A percentile compares a stretch with the other conserved stretches of the same genome.
These are phyloP conservation scores for Ilyonectria mors-panacis DNA, from an alignment of 2,329 filamentous ascomycete species.

Conservation along the genomic window DNA sequence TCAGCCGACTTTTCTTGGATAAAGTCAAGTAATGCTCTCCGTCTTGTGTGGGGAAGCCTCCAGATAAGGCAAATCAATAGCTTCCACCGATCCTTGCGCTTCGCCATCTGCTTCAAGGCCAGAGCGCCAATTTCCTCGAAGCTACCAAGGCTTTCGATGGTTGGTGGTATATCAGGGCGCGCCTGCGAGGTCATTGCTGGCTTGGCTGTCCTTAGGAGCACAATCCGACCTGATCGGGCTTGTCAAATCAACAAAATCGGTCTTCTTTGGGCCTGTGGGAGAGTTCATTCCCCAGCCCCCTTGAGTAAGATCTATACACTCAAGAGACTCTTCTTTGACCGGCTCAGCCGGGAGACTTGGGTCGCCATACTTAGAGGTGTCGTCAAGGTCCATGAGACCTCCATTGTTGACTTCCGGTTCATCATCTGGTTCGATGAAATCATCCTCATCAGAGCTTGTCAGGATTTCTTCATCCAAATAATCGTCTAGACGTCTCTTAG, in stretches of 20 bases:
- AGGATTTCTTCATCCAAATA: slow-evolving; percentile 63
- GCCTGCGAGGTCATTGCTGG: neutral
- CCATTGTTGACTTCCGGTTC: slow-evolving; percentile 11
- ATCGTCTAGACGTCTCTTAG: slow-evolving; percentile 12
- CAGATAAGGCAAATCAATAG: slow-evolving; percentile 51
- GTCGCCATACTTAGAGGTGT: neutral
- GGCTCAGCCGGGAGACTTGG: neutral
- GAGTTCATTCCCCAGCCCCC: slow-evolving; percentile 36
- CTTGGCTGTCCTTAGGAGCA: neutral
- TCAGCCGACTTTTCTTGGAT: slow-evolving; percentile 34
- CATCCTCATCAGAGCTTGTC: slow-evolving; percentile 65
- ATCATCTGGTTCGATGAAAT: slow-evolving; percentile 64
- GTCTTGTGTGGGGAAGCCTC: slow-evolving; percentile 49
- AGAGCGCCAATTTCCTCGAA: slow-evolving; percentile 43
- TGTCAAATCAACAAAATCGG: slow-evolving; percentile 46
- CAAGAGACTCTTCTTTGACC: slow-evolving; percentile 42
- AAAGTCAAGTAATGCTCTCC: slow-evolving; percentile 45
- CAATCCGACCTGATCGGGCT: slow-evolving; percentile 37
- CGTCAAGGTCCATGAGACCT: slow-evolving; percentile 26
- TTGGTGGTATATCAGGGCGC: slow-evolving; percentile 28
- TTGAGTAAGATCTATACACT: slow-evolving; percentile 51
- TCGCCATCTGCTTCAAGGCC: slow-evolving; percentile 45
- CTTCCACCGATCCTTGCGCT: slow-evolving; percentile 48
- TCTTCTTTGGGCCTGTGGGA: slow-evolving; percentile 4
- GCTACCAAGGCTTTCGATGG: slow-evolving; percentile 42